Evolutionary conservation across 2,329 filamentous ascomycete species (phyloP), one percentile per base, ranked within the genome.

Genomic region (Aspergillus flavus): DNA sequence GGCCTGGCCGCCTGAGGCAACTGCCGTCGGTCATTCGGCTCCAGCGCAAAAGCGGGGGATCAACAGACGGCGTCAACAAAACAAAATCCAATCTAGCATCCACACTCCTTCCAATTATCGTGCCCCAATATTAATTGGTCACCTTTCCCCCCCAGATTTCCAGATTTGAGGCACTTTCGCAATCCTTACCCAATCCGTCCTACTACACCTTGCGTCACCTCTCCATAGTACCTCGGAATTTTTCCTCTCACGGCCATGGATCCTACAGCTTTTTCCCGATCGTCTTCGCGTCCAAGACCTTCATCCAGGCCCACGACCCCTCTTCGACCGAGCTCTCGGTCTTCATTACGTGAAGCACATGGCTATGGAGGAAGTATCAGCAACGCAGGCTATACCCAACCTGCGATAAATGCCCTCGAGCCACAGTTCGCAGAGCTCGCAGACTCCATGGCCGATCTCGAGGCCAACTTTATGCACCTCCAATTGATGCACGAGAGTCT

Each of bases 381-480:
- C 61, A 73, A 71, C 60, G 64, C 71, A 46, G 73, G 73, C 58
- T 74, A 76, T 79, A 81, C 75, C 74, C 86, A 68, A 81, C 93
- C 93, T 7, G 78, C 78, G 0, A 87, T 98, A 64, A 92, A 94
- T 69, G 81, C 86, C 2, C 89, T 98, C 62, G 94, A 98, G 75
- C 92, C 93, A 0, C 90, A 91, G 16, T 98, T 99, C 78, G 93
- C 93, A 16, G 95, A 99, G 80, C 85, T 99, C 2, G 91, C 92
- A 11, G 95, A 99, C 78, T 91, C 91, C 63, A 94, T 98, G 87
- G 93, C 93, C 28, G 95, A 98, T 72, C 86, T 99, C 11, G 95
- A 99, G 82, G 92, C 93, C 64, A 98, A 99, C 78, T 93, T 98
- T 83, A 93, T 96, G 90, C 93, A 97, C 76, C 89, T 99, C 69